phyloP scores from a whole-genome alignment of 2,329 filamentous ascomycete genomes.

The Elsinoe australis region DNA sequence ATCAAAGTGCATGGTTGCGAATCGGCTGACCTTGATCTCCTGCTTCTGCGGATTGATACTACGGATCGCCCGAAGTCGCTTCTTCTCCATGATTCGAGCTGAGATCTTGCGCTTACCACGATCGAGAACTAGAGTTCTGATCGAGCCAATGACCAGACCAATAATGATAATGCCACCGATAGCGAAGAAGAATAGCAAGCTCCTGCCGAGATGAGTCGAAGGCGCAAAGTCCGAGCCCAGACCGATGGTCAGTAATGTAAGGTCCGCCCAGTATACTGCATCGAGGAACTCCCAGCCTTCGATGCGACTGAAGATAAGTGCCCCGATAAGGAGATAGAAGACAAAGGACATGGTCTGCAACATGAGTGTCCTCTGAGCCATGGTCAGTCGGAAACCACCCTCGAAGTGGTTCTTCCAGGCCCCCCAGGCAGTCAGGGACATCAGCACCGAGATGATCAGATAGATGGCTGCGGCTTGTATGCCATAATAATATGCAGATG shows the following conservation, averaged over 20 bases:
- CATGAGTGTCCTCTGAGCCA: conserved; percentile 50
- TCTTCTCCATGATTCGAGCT: conserved; percentile 44
- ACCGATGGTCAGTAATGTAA: conserved; percentile 50
- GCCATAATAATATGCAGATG: conserved; percentile 53
- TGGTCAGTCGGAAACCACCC: conserved; percentile 50
- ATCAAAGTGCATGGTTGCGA: conserved; percentile 36
- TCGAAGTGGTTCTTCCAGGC: conserved; percentile 48
- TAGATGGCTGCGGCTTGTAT: conserved; percentile 52
- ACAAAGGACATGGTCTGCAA: conserved; percentile 46
- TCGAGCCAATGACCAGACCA: conserved; percentile 49
- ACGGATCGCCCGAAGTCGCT: conserved; percentile 37
- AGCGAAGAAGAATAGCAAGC: conserved; percentile 47
- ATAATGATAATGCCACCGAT: conserved; percentile 49
- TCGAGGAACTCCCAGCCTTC: conserved; percentile 49
- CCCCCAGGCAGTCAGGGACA: conserved; percentile 50
- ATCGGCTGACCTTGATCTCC: conserved; percentile 38
- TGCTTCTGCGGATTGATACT: conserved; percentile 33
- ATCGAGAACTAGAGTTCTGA: conserved; percentile 44
- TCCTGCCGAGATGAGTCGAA: conserved; percentile 42
- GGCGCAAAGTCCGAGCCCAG: conserved; percentile 44
- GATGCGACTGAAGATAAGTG: conserved; percentile 41
- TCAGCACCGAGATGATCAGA: conserved; percentile 47
- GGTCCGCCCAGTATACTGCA: conserved; percentile 50
- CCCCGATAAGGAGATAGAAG: conserved; percentile 42
- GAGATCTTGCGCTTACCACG: conserved; percentile 45